Conservation (phyloP, 1,284 basidiomycete species). For the Sporisorium exsertum region DNA sequence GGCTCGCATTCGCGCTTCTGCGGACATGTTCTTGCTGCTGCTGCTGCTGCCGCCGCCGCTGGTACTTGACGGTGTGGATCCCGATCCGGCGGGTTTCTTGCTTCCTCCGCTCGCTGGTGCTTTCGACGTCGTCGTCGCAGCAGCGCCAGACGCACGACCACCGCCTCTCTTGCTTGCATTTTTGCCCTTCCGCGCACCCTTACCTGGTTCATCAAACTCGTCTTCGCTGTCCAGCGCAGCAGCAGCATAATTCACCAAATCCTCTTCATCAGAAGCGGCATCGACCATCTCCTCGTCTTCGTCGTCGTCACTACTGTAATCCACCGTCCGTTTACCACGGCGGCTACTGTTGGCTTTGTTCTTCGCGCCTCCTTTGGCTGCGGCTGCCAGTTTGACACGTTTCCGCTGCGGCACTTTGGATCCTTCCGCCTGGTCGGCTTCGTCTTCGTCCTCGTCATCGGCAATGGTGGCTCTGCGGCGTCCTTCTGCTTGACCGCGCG, state of each 20-base stretch:
- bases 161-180: slow-evolving; percentile 9
- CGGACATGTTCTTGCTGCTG: slow-evolving; percentile 29
- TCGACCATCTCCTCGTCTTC: slow-evolving; percentile 37
- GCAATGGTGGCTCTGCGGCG: slow-evolving; percentile 17
- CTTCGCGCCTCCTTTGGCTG: not conserved
- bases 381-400: slow-evolving; percentile 20
- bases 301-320: slow-evolving; percentile 28
- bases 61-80: slow-evolving; percentile 1
- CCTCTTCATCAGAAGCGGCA: slow-evolving; percentile 33
- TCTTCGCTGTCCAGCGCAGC: slow-evolving; percentile 21
- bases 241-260: slow-evolving; percentile 18
- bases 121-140: slow-evolving; percentile 1
- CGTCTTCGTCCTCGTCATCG: slow-evolving; percentile 30
- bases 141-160: not conserved
- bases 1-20: slow-evolving; percentile 39
- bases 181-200: slow-evolving; percentile 9
- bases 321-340: slow-evolving; percentile 4
- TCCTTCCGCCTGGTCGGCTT: not conserved
- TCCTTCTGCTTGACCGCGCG: slow-evolving; percentile 12
- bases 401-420: slow-evolving; percentile 24
- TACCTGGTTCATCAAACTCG: slow-evolving; percentile 20
- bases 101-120: not conserved
- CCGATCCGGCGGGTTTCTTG: slow-evolving; percentile 11
- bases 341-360: slow-evolving; percentile 4
- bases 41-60: slow-evolving; percentile 1